Conservation (phyloP, 257 asterid species). For the Nemophila menziesii region DNA sequence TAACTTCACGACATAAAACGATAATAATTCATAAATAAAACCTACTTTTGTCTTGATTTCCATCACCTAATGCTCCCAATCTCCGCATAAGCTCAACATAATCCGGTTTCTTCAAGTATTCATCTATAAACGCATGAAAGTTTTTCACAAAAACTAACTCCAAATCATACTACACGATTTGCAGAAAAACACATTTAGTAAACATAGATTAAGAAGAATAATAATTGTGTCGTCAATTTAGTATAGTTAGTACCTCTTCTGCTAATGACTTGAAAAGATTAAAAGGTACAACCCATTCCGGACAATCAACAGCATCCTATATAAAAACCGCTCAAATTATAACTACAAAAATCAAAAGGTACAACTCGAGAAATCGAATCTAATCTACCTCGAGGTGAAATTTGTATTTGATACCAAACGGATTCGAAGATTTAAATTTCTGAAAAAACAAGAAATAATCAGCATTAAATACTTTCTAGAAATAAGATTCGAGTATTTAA, state of each 20-base stretch:
- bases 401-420: constrained; percentile 86
- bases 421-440: constrained; percentile 79
- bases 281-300: constrained; percentile 95
- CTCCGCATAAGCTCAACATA: constrained; percentile 83
- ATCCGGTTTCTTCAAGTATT: constrained; percentile 78
- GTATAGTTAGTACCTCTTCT: constrained; percentile 99
- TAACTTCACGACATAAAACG: neutral
- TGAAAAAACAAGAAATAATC: constrained; percentile 23
- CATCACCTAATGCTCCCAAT: constrained; percentile 90
- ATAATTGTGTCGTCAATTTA: no score
- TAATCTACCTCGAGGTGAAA: constrained; percentile 86
- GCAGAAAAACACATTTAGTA: no score
- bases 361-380: neutral
- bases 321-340: constrained; percentile 7
- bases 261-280: constrained; percentile 78
- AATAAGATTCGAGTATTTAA: neutral
- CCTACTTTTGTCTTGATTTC: constrained; percentile 74
- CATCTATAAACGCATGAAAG: constrained; percentile 66
- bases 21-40: constrained; percentile 2
- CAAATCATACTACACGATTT: constrained; percentile 50
- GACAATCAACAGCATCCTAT: constrained; percentile 98
- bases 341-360: neutral
- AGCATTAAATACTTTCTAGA: constrained; percentile 1
- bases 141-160: constrained; percentile 83
- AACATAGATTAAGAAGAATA: no score